Base-by-base conservation (phyloP, 805 yeast species). In the Ogataea neopini region DNA sequence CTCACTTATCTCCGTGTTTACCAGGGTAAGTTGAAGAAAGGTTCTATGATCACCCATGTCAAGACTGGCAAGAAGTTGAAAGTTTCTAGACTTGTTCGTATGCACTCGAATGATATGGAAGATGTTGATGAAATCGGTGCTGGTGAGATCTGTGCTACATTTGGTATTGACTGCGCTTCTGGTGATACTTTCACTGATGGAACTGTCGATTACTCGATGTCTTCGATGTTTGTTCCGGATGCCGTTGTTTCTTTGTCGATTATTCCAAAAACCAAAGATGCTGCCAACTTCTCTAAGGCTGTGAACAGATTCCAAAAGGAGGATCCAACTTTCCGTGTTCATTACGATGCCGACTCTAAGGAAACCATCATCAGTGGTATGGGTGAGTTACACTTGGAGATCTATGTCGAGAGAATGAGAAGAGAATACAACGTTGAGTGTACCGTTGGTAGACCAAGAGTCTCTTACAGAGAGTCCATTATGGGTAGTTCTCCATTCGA, bases 91-190 rank as follows among this genome's bases (percentile, higher is more conserved):
- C 78, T 94, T 61, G 99, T 90, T 43, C 86, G 98, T 73, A 94
- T 94, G 99, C 98, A 94, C 74, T 89, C 97, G 23, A 88, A 91
- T 53, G 99, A 94, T 67, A 91, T 94, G 98, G 99, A 94, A 74
- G 99, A 94, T 66, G 94, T 89, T 42, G 87, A 84, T 41, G 97
- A 91, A 72, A 85, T 89, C 62, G 94, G 92, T 18, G 92, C 98
- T 25, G 99, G 99, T 67, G 99, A 94, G 74, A 94, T 94, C 61
- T 94, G 99, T 74, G 99, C 99, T 46, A 92, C 98, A 49, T 94
- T 94, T 61, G 99, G 99, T 72, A 88, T 94, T 58, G 99, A 94
- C 69, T 94, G 99, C 78, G 84, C 98, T 9, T 94, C 99, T 11
- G 99, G 99, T 63, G 99, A 94, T 64, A 89, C 98, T 11, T 94